These are phyloP conservation scores for Diphasiastrum complanatum DNA, from an alignment of 83 land plant genomes.

Conservation along the genomic window DNA sequence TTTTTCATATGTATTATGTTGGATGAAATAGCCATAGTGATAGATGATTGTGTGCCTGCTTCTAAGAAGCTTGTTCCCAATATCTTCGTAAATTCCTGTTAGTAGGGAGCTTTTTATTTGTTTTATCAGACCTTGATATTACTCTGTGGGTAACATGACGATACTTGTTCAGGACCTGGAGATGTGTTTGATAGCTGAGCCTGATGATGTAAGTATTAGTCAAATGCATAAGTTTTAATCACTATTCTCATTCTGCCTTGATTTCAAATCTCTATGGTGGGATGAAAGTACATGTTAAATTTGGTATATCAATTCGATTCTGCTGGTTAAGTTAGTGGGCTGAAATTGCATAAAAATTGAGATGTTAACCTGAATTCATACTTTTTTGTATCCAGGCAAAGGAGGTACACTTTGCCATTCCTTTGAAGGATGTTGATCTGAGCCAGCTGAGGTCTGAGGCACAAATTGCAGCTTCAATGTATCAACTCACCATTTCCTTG, in stretches of 20 bases:
- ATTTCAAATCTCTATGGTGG: too few species aligned
- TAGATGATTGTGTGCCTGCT: neutral
- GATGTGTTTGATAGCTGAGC: constrained; percentile 44
- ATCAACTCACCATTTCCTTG: constrained; percentile 48
- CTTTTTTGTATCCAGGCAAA: constrained; percentile 47
- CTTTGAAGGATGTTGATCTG: constrained; percentile 55
- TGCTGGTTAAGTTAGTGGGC: too few species aligned
- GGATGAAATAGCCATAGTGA: too few species aligned
- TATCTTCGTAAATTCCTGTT: neutral
- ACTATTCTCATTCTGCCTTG: too few species aligned
- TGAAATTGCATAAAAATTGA: neutral
- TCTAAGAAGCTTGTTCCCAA: neutral
- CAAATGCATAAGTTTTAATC: too few species aligned
- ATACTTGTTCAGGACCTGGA: constrained; percentile 60
- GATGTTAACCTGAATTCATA: neutral
- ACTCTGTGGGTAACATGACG: neutral
- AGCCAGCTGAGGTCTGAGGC: constrained; percentile 24
- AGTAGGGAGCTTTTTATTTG: neutral
- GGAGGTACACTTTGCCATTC: constrained; percentile 81
- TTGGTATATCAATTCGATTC: too few species aligned
- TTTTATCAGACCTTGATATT: neutral
- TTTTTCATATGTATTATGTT: neutral
- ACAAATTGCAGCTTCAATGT: constrained; percentile 27
- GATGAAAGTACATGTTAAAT: too few species aligned
- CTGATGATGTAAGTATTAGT: constrained; percentile 40